Conservation (phyloP, 2,329 filamentous ascomycete species). For the Paramyrothecium roridum region DNA sequence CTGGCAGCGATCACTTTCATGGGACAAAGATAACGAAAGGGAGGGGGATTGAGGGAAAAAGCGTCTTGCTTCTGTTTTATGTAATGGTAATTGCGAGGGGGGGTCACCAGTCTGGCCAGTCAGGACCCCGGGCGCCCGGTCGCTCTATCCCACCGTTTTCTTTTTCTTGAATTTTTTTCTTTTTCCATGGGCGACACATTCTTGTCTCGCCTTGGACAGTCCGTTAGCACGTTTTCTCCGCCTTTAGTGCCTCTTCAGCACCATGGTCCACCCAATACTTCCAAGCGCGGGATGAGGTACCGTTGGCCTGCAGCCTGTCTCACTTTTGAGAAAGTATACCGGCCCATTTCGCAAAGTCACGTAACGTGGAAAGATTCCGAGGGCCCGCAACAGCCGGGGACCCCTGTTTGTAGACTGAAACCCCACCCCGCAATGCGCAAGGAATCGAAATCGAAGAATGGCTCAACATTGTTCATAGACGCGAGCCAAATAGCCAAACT, state of each 20-base stretch:
- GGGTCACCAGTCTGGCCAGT: slow-evolving; percentile 12
- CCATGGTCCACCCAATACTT: background rate
- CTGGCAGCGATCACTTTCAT: slow-evolving; percentile 18
- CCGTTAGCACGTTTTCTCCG: background rate
- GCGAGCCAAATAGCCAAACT: too few species aligned
- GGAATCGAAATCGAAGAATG: too few species aligned
- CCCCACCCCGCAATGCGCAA: background rate
- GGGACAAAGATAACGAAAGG: slow-evolving; percentile 25
- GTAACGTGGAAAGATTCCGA: background rate
- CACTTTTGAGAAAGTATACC: background rate
- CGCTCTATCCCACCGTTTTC: background rate
- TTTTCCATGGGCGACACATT: background rate
- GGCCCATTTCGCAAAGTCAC: background rate
- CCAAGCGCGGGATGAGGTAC: background rate
- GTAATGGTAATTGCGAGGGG: slow-evolving; percentile 33
- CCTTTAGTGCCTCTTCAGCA: background rate
- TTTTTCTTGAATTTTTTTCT: background rate
- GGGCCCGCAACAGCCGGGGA: background rate
- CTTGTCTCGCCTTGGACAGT: too few species aligned
- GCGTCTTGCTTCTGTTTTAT: slow-evolving; percentile 33
- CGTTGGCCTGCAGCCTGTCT: background rate
- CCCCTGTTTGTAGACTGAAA: background rate
- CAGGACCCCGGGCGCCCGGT: background rate
- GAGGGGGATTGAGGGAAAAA: slow-evolving; percentile 17
- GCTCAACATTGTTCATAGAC: too few species aligned